A percentile compares a stretch with the other conserved stretches of the same genome.
phyloP scores from a whole-genome alignment of 1,284 basidiomycete genomes.

The Boletus hoseneyae region DNA sequence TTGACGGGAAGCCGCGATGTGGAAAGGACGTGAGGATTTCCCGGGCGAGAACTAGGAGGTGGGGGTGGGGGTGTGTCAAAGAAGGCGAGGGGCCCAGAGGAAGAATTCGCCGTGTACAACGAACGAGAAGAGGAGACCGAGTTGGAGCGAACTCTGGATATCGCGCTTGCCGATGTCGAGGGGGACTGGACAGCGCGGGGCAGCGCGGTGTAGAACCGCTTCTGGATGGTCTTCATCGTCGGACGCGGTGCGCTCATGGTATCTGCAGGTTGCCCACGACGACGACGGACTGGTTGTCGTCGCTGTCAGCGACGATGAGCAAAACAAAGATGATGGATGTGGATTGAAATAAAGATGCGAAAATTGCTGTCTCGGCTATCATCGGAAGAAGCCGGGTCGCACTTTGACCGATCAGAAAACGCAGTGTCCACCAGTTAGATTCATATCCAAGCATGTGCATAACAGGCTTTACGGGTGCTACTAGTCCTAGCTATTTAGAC shows the following conservation, averaged over 20 bases:
- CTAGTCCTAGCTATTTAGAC: conserved; percentile 1
- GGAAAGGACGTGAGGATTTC: conserved; percentile 40
- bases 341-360: background rate
- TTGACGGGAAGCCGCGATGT: conserved; percentile 47
- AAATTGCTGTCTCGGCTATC: background rate
- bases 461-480: background rate
- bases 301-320: conserved; percentile 14
- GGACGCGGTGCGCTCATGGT: conserved; percentile 34
- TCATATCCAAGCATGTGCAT: conserved; percentile 13
- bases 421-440: too few relatives aligned
- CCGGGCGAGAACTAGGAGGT: conserved; percentile 37
- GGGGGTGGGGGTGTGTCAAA: conserved; percentile 45
- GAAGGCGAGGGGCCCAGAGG: conserved; percentile 41
- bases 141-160: conserved; percentile 45
- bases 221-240: conserved; percentile 54
- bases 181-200: conserved; percentile 32
- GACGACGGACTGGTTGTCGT: conserved; percentile 6
- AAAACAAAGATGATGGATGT: background rate
- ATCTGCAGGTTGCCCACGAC: background rate
- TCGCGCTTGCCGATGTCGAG: conserved; percentile 29
- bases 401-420: background rate
- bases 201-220: conserved; percentile 48
- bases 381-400: conserved; percentile 20
- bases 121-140: conserved; percentile 38
- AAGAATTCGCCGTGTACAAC: conserved; percentile 37